phyloP scores from a whole-genome alignment of 805 yeast species.

The Sugiyamaella americana region DNA sequence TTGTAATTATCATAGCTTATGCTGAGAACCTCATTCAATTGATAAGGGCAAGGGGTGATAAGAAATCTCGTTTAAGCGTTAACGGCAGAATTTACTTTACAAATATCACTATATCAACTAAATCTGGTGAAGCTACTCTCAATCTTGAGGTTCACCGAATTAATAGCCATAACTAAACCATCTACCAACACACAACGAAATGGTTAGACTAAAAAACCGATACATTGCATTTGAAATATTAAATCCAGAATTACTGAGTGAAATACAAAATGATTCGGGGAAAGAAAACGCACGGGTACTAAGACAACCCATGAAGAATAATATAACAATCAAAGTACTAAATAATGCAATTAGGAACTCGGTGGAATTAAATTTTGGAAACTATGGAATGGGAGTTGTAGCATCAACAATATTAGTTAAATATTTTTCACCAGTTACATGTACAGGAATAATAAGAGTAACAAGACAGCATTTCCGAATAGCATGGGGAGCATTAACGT shows the following conservation, averaged over 20 bases:
- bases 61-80: too few species aligned
- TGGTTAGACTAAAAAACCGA: constrained; percentile 87
- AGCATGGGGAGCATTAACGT: constrained; percentile 58
- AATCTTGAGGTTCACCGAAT: too few species aligned
- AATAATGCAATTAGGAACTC: constrained; percentile 48
- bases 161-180: too few species aligned
- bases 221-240: constrained; percentile 76
- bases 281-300: constrained; percentile 10
- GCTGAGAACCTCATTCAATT: too few species aligned
- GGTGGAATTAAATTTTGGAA: constrained; percentile 68
- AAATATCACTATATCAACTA: too few species aligned
- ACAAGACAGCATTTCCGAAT: constrained; percentile 56
- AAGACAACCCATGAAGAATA: constrained; percentile 22
- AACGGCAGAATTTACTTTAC: too few species aligned
- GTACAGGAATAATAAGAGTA: constrained; percentile 79
- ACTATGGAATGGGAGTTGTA: constrained; percentile 61
- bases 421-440: constrained; percentile 74
- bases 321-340: constrained; percentile 45
- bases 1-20: too few species aligned
- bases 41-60: too few species aligned
- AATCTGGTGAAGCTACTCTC: too few species aligned
- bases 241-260: constrained; percentile 42
- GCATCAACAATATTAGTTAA: constrained; percentile 58
- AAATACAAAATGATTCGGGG: neutral
- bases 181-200: constrained; percentile 26